These are phyloP conservation scores for Calonectria montana DNA, from an alignment of 2,329 filamentous ascomycete genomes.

Conservation along the genomic window DNA sequence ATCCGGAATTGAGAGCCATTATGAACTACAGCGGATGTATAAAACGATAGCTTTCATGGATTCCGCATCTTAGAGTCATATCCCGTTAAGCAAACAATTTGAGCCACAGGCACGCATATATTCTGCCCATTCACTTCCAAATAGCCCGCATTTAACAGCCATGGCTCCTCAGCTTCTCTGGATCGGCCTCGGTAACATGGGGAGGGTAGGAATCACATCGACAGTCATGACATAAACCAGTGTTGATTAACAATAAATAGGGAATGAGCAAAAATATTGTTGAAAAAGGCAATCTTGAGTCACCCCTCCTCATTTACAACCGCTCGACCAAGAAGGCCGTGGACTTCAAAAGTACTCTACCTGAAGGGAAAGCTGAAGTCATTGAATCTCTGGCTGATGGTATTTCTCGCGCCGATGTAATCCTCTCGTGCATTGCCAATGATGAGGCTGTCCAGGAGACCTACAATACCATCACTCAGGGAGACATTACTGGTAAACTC, in stretches of 20 bases:
- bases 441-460: slow-evolving; percentile 77
- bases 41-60: background rate
- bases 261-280: slow-evolving; percentile 89
- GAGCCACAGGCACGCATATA: background rate
- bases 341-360: slow-evolving; percentile 71
- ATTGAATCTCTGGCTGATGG: slow-evolving; percentile 73
- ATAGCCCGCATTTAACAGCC: background rate
- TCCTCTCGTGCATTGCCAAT: slow-evolving; percentile 85
- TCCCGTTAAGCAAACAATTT: background rate
- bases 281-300: slow-evolving; percentile 77
- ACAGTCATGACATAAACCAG: background rate
- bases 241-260: slow-evolving; percentile 52
- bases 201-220: slow-evolving; percentile 66
- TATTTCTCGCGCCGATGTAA: slow-evolving; percentile 76
- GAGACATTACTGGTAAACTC: slow-evolving; percentile 74
- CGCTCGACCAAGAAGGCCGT: slow-evolving; percentile 75
- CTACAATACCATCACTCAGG: slow-evolving; percentile 65
- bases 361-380: slow-evolving; percentile 71
- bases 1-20: background rate
- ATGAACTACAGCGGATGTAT: background rate
- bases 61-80: background rate
- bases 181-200: slow-evolving; percentile 92
- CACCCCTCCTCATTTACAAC: slow-evolving; percentile 84
- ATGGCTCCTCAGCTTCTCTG: slow-evolving; percentile 76
- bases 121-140: background rate